A percentile compares a stretch with the other conserved stretches of the same genome.
Evolutionary conservation across 179 eudicot species (phyloP).

Genomic region (Spinacia oleracea): DNA sequence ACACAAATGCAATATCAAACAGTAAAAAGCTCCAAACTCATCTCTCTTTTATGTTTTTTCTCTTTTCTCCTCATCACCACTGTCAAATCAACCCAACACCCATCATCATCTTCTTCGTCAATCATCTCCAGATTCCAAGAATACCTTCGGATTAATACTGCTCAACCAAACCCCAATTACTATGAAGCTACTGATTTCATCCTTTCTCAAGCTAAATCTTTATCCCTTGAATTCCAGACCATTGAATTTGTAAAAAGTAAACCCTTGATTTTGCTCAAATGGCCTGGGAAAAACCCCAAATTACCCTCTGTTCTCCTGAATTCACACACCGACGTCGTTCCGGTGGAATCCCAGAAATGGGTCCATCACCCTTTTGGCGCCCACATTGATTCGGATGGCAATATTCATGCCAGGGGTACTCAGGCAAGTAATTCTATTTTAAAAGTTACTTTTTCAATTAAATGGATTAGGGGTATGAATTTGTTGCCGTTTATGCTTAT

Average conservation of each 20-base stretch:
- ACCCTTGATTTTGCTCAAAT: conserved; percentile 67
- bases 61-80: conserved; percentile 9
- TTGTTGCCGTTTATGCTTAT: neutral
- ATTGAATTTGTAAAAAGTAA: conserved; percentile 59
- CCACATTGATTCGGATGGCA: conserved; percentile 41
- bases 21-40: neutral
- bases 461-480: neutral
- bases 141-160: conserved; percentile 71
- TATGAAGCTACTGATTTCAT: conserved; percentile 62
- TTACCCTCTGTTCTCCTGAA: conserved; percentile 69
- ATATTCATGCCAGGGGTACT: conserved; percentile 77
- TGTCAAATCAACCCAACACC: neutral
- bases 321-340: conserved; percentile 93
- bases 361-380: conserved; percentile 66
- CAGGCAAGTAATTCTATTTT: conserved; percentile 33
- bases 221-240: conserved; percentile 49
- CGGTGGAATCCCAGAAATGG: conserved; percentile 76
- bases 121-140: conserved; percentile 61
- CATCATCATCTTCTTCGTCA: conserved; percentile 17
- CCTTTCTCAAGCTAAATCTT: conserved; percentile 51
- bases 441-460: neutral
- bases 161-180: conserved; percentile 79
- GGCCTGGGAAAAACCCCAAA: conserved; percentile 56
- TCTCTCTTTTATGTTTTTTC: conserved; percentile 19
- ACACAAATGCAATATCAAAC: conserved; percentile 1